Percentiles rank a stretch among this genome's conserved stretches.
Evolutionary conservation across 2,329 filamentous ascomycete genomes (phyloP).

Genomic region (Aspergillus sp.): DNA sequence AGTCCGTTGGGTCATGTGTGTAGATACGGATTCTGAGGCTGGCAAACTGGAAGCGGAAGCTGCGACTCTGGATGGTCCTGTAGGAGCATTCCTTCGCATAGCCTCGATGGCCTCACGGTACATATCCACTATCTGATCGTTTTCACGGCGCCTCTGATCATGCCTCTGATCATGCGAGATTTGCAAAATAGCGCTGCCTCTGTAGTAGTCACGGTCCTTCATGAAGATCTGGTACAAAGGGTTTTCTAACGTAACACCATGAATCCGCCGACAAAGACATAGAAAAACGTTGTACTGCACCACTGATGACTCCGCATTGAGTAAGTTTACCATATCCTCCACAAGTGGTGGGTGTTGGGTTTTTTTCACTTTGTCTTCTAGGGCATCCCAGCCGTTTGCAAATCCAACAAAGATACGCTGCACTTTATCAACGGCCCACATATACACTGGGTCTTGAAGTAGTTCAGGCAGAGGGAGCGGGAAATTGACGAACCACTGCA

Average conservation of each 20-base stretch:
- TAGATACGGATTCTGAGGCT: not conserved
- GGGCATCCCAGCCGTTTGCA: slow-evolving; percentile 39
- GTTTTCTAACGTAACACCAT: slow-evolving; percentile 11
- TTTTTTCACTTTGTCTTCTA: slow-evolving; percentile 32
- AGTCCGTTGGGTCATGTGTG: not conserved
- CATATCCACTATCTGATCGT: slow-evolving; percentile 12
- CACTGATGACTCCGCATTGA: slow-evolving; percentile 52
- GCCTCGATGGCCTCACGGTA: slow-evolving; percentile 14
- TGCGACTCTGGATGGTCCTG: not conserved
- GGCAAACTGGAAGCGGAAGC: not conserved
- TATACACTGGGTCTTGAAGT: slow-evolving; percentile 34
- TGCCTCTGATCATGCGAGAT: too few species aligned
- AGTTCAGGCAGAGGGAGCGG: slow-evolving; percentile 39
- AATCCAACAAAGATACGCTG: slow-evolving; percentile 48
- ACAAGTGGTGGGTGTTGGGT: slow-evolving; percentile 57
- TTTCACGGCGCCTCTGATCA: slow-evolving; percentile 14
- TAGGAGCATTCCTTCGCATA: not conserved
- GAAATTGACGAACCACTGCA: slow-evolving; percentile 50
- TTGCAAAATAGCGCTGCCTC: slow-evolving; percentile 8
- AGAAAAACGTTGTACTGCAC: slow-evolving; percentile 57
- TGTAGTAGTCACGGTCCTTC: slow-evolving; percentile 21
- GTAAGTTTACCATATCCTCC: slow-evolving; percentile 52
- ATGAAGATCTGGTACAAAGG: slow-evolving; percentile 20
- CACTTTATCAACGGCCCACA: slow-evolving; percentile 37
- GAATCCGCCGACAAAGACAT: slow-evolving; percentile 30